A percentile compares a stretch with the other conserved stretches of the same genome.
Conservation (phyloP, 192 early-diverging fungal genomes). For the Backusella macrospora region DNA sequence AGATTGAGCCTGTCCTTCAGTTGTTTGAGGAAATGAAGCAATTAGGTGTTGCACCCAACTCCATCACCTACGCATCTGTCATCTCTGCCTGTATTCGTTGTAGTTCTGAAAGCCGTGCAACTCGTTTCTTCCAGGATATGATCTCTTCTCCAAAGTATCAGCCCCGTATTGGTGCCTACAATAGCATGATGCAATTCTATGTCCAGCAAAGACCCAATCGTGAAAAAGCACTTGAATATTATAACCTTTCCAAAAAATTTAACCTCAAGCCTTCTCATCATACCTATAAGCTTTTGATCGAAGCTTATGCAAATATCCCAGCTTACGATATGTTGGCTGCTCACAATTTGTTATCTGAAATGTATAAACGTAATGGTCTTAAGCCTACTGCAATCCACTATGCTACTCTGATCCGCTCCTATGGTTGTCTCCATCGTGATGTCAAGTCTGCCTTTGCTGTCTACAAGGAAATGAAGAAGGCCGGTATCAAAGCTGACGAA, state of each 20-base stretch:
- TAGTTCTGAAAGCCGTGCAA: conserved; percentile 49
- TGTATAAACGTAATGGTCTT: conserved; percentile 42
- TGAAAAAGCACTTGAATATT: conserved; percentile 51
- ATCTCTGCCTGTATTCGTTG: conserved; percentile 60
- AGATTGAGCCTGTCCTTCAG: conserved; percentile 48
- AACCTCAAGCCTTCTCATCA: conserved; percentile 53
- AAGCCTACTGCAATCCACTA: conserved; percentile 54
- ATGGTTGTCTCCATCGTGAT: conserved; percentile 56
- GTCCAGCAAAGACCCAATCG: conserved; percentile 53
- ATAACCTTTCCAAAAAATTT: conserved; percentile 36
- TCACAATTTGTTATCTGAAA: conserved; percentile 47
- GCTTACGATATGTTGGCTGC: conserved; percentile 59
- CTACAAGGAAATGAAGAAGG: conserved; percentile 47
- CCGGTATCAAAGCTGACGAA: conserved; percentile 46
- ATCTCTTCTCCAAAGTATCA: conserved; percentile 45
- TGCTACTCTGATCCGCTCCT: conserved; percentile 56
- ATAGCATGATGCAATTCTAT: conserved; percentile 64
- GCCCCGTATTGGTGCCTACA: conserved; percentile 57
- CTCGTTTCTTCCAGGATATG: conserved; percentile 53
- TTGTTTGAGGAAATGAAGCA: conserved; percentile 59
- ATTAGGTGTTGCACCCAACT: conserved; percentile 50
- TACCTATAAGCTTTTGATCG: conserved; percentile 58
- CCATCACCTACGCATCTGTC: conserved; percentile 58
- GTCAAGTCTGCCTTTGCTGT: conserved; percentile 43
- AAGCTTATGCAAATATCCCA: conserved; percentile 56